Evolutionary conservation across 2,329 filamentous ascomycete species (phyloP).

Genomic region (Aspergillus pseudoviridinutans): DNA sequence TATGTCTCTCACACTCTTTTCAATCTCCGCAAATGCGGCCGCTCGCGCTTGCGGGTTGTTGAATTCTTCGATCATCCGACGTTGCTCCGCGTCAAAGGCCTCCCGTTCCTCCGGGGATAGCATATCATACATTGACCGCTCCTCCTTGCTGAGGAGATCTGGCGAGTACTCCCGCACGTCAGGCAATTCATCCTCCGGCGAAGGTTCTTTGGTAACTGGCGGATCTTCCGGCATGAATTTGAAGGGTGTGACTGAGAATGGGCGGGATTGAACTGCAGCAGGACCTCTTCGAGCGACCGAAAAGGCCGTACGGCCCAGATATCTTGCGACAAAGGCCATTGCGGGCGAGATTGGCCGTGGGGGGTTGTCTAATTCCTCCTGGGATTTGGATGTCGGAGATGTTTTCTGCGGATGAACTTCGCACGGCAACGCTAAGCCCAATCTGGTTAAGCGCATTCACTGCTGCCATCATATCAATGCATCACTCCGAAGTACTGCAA

Average conservation of each 20-base stretch:
- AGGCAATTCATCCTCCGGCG: constrained; percentile 24
- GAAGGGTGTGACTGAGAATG: constrained; percentile 34
- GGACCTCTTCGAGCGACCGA: constrained; percentile 30
- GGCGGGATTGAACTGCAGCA: constrained; percentile 21
- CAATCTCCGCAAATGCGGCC: constrained; percentile 28
- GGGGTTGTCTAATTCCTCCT: constrained; percentile 6
- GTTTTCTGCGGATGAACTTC: constrained; percentile 19
- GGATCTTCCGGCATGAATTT: constrained; percentile 33
- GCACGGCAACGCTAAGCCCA: constrained; percentile 19
- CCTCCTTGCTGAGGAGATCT: constrained; percentile 28
- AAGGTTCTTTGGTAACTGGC: constrained; percentile 23
- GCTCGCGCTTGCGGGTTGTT: constrained; percentile 31
- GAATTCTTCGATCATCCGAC: constrained; percentile 34
- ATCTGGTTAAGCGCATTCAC: constrained; percentile 5
- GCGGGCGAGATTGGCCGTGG: constrained; percentile 15
- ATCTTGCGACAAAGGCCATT: constrained; percentile 40
- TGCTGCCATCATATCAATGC: background rate
- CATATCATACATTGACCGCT: constrained; percentile 37
- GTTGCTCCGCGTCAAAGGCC: constrained; percentile 35
- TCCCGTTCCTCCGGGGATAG: constrained; percentile 34
- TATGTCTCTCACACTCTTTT: constrained; percentile 27
- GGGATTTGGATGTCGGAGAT: constrained; percentile 19
- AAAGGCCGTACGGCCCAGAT: constrained; percentile 34
- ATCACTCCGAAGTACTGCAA: background rate
- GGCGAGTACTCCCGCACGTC: constrained; percentile 35